Percentiles rank a stretch among this genome's conserved stretches.
phyloP scores from a whole-genome alignment of 192 early-diverging fungal genomes.

The Martensiomyces pterosporus region DNA sequence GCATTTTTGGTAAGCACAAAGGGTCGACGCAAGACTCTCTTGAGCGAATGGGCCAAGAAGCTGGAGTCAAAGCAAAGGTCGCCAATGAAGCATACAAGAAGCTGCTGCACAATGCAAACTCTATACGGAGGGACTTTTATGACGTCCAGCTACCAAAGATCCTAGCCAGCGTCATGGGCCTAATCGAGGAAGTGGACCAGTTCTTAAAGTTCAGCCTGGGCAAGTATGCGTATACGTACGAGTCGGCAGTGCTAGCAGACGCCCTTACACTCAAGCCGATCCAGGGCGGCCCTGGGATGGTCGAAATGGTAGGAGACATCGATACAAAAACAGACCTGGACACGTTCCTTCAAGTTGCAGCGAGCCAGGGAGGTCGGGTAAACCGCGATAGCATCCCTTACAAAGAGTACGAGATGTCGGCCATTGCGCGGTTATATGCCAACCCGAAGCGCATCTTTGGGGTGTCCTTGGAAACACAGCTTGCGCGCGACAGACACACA shows the following conservation, averaged over 20 bases:
- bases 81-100: conserved; percentile 81
- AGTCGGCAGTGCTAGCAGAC: conserved; percentile 70
- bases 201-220: conserved; percentile 74
- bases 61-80: conserved; percentile 71
- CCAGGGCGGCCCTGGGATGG: conserved; percentile 36
- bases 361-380: conserved; percentile 21
- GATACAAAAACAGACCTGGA: conserved; percentile 57
- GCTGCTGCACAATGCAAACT: conserved; percentile 73
- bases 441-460: conserved; percentile 80
- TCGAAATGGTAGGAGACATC: conserved; percentile 57
- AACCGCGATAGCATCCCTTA: conserved; percentile 39
- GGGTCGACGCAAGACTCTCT: conserved; percentile 54
- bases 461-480: conserved; percentile 62
- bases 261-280: conserved; percentile 63
- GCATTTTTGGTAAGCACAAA: conserved; percentile 51
- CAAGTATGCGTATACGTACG: conserved; percentile 77
- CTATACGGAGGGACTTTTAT: conserved; percentile 71
- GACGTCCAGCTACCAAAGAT: conserved; percentile 77
- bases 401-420: conserved; percentile 40
- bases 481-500: conserved; percentile 65
- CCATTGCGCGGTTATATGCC: conserved; percentile 56
- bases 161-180: conserved; percentile 73
- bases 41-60: conserved; percentile 80
- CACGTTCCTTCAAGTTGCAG: conserved; percentile 44
- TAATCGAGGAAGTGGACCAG: conserved; percentile 79